A percentile compares a stretch with the other conserved stretches of the same genome.
These are phyloP conservation scores for Penicillium macrosclerotiorum DNA, from an alignment of 495 filamentous ascomycete genomes.

Conservation along the genomic window DNA sequence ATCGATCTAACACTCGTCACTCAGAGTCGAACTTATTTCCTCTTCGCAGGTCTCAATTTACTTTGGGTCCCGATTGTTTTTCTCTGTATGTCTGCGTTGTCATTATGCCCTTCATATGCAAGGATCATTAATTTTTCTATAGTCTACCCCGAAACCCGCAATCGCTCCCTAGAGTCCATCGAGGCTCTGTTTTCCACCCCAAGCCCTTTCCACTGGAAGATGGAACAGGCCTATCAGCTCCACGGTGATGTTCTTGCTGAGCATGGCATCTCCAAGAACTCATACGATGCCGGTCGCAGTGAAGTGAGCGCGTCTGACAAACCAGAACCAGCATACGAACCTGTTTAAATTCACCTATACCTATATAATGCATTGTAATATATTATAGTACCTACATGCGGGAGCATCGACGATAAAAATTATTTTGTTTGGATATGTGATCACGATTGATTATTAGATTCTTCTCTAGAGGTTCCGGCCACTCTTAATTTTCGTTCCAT, in stretches of 20 bases:
- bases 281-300: constrained; percentile 1
- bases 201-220: constrained; percentile 38
- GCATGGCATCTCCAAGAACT: constrained; percentile 13
- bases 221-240: constrained; percentile 36
- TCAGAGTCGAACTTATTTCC: constrained; percentile 49
- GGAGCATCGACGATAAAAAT: neutral
- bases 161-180: constrained; percentile 59
- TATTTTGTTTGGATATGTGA: neutral
- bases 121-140: too few species aligned
- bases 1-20: constrained; percentile 3
- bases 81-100: constrained; percentile 26
- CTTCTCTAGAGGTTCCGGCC: too few species aligned
- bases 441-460: neutral
- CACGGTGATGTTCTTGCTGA: constrained; percentile 34
- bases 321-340: neutral
- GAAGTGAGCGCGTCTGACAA: constrained; percentile 1
- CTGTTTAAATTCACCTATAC: neutral
- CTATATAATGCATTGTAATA: neutral
- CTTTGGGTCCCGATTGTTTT: constrained; percentile 50
- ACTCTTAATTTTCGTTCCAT: too few species aligned
- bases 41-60: constrained; percentile 50
- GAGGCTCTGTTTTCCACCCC: constrained; percentile 48
- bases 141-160: constrained; percentile 59
- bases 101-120: neutral
- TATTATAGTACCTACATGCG: neutral